Percentiles rank a stretch among this genome's conserved stretches.
Conservation (phyloP, 805 yeast species). For the Ogataea parapolymorpha region DNA sequence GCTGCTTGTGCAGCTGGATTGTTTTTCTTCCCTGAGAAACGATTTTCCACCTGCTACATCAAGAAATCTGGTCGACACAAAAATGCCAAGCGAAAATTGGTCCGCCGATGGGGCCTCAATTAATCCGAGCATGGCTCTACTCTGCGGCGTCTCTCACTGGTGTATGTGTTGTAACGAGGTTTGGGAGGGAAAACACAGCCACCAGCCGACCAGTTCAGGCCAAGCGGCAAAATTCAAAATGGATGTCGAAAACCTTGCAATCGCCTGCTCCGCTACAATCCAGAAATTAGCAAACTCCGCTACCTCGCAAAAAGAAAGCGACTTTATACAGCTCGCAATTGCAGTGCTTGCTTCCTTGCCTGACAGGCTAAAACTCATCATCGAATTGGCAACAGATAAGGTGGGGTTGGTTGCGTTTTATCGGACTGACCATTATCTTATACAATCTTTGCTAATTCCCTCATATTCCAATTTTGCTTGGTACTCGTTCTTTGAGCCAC, state of each 20-base stretch:
- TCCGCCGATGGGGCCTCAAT: conserved; percentile 24
- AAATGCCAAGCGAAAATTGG: conserved; percentile 46
- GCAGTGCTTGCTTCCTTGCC: conserved; percentile 1
- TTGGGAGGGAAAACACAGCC: conserved; percentile 15
- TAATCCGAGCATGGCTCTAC: conserved; percentile 43
- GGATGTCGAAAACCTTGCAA: conserved; percentile 13
- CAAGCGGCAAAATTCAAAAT: no score
- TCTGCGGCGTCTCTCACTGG: conserved; percentile 52
- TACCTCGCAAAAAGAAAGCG: background rate
- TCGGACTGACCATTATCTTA: background rate
- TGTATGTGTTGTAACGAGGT: conserved; percentile 20
- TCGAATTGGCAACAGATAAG: background rate
- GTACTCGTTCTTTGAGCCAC: conserved; percentile 5
- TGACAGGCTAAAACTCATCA: background rate
- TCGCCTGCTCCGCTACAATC: conserved; percentile 20
- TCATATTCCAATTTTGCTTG: background rate
- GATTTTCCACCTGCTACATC: conserved; percentile 52
- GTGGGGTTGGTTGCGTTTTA: background rate
- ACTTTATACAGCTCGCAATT: conserved; percentile 4
- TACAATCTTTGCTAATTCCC: conserved; percentile 2
- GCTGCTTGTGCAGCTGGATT: conserved; percentile 60
- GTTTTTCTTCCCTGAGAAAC: conserved; percentile 50
- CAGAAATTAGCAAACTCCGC: conserved; percentile 7
- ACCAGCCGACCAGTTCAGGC: no score
- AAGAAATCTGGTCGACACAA: conserved; percentile 51